Percentiles rank a stretch among this genome's conserved stretches.
These are phyloP conservation scores for Pyrus betulifolia DNA, from an alignment of 306 rosid genomes.

Conservation along the genomic window DNA sequence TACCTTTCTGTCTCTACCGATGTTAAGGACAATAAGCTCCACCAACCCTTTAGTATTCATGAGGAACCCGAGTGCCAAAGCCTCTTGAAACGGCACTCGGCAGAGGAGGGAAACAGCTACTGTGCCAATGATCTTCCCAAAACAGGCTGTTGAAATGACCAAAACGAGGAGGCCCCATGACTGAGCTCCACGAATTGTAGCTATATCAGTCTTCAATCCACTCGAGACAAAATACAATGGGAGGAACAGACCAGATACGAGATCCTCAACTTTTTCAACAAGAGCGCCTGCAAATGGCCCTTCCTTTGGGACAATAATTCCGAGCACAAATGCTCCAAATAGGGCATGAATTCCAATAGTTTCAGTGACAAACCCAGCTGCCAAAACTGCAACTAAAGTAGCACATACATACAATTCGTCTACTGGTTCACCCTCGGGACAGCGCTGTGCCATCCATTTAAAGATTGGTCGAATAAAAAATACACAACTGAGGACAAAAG, in stretches of 20 bases:
- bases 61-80: conserved; percentile 69
- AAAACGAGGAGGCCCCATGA: conserved; percentile 86
- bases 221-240: conserved; percentile 84
- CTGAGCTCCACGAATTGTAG: conserved; percentile 64
- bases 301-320: conserved; percentile 71
- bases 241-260: conserved; percentile 74
- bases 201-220: conserved; percentile 78
- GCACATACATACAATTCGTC: conserved; percentile 62
- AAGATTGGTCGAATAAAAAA: conserved; percentile 48
- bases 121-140: conserved; percentile 78
- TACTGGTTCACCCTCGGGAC: conserved; percentile 74
- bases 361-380: conserved; percentile 85
- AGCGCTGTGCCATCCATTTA: conserved; percentile 50
- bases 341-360: conserved; percentile 83
- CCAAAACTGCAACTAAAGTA: conserved; percentile 52
- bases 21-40: conserved; percentile 85
- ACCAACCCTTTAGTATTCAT: conserved; percentile 94
- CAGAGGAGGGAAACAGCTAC: conserved; percentile 39
- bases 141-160: conserved; percentile 64
- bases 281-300: conserved; percentile 67
- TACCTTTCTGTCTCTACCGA: conserved; percentile 89
- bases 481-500: conserved; percentile 40
- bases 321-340: conserved; percentile 80
- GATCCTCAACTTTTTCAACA: conserved; percentile 93
- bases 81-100: conserved; percentile 52